phyloP scores from a whole-genome alignment of 768 basidiomycete species.

The Boletus sensibilis region DNA sequence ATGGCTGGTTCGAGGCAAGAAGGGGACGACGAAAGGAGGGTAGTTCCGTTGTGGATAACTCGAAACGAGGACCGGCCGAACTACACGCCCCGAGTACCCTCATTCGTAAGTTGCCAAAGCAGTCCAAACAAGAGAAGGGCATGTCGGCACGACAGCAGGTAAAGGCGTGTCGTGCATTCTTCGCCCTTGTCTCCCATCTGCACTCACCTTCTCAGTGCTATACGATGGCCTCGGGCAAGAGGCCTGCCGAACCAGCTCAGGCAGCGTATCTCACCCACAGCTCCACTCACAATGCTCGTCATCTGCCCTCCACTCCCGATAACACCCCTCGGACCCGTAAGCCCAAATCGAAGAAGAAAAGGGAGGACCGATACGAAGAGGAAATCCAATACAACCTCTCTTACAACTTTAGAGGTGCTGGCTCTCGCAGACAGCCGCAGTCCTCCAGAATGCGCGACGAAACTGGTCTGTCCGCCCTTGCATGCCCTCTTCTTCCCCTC shows the following conservation, averaged over 20 bases:
- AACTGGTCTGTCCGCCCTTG: constrained; percentile 26
- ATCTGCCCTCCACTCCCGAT: constrained; percentile 50
- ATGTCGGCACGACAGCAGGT: constrained; percentile 34
- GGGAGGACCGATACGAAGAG: constrained; percentile 46
- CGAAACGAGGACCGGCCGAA: constrained; percentile 28
- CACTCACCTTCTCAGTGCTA: constrained; percentile 34
- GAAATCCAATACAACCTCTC: constrained; percentile 36
- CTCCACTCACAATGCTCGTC: constrained; percentile 53
- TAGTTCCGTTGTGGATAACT: constrained; percentile 22
- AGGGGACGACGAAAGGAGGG: constrained; percentile 15
- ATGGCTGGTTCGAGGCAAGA: constrained; percentile 16
- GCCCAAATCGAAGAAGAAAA: constrained; percentile 43
- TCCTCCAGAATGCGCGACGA: constrained; percentile 31
- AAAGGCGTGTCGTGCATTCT: constrained; percentile 38
- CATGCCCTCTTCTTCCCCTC: neutral
- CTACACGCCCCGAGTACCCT: constrained; percentile 14
- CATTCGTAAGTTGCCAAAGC: constrained; percentile 30
- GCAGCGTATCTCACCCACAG: constrained; percentile 55
- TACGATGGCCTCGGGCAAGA: constrained; percentile 37
- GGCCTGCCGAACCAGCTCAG: constrained; percentile 31
- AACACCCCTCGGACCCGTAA: constrained; percentile 44
- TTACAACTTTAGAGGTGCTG: constrained; percentile 31
- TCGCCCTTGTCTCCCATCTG: constrained; percentile 39
- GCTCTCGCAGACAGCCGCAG: constrained; percentile 26
- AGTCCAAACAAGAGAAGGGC: constrained; percentile 33